Evolutionary conservation across 768 basidiomycete species (phyloP).

Genomic region (Asterophora parasitica): DNA sequence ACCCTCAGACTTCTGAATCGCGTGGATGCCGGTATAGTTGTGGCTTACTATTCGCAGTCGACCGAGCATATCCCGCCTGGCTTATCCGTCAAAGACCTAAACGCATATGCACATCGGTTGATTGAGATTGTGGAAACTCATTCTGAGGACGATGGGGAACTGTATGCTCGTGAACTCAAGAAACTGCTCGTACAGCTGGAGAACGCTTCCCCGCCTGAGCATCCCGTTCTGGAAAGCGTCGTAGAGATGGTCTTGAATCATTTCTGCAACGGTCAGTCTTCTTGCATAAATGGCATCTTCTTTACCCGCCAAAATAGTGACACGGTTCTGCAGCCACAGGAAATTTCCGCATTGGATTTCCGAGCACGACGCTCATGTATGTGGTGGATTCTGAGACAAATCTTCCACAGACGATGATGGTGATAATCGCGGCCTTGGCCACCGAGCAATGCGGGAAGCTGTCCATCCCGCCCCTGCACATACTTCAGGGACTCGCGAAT

Average conservation of each 20-base stretch:
- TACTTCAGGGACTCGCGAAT: slow-evolving; percentile 42
- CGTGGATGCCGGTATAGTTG: slow-evolving; percentile 57
- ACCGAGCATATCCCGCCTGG: slow-evolving; percentile 32
- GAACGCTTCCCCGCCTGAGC: slow-evolving; percentile 24
- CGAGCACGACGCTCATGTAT: slow-evolving; percentile 40
- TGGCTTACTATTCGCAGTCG: slow-evolving; percentile 45
- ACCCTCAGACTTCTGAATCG: slow-evolving; percentile 52
- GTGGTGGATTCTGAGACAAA: slow-evolving; percentile 33
- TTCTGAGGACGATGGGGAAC: slow-evolving; percentile 46
- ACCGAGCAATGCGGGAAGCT: slow-evolving; percentile 53
- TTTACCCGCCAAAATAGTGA: slow-evolving; percentile 1
- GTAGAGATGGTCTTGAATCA: slow-evolving; percentile 53
- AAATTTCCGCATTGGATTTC: slow-evolving; percentile 38
- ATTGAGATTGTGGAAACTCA: slow-evolving; percentile 52
- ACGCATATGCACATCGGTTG: slow-evolving; percentile 41
- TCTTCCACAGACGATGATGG: slow-evolving; percentile 54
- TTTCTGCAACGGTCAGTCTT: slow-evolving; percentile 43
- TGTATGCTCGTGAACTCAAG: slow-evolving; percentile 50
- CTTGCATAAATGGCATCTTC: background rate
- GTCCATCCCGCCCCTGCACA: slow-evolving; percentile 43
- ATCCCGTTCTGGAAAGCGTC: slow-evolving; percentile 46
- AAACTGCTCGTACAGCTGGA: slow-evolving; percentile 38
- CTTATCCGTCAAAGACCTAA: slow-evolving; percentile 30
- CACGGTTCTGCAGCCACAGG: slow-evolving; percentile 29
- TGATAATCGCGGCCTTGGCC: slow-evolving; percentile 66